Percentiles rank a stretch among this genome's conserved stretches.
Evolutionary conservation across 352 stramenopile genomes (phyloP).

Genomic region (Globisporangium mamillatum): DNA sequence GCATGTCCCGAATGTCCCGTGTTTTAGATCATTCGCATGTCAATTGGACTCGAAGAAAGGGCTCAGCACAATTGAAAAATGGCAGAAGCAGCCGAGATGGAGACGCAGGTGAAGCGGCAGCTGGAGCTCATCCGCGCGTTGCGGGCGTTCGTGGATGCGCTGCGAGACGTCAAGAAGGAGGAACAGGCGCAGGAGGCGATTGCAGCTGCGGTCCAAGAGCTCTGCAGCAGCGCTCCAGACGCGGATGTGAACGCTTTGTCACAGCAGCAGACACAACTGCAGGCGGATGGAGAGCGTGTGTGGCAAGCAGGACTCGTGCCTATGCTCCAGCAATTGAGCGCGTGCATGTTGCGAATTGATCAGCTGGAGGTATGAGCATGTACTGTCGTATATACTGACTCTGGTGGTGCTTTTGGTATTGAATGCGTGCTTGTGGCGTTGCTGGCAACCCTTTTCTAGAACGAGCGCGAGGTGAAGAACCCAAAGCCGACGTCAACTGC

Average conservation of each 20-base stretch:
- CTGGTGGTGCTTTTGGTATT: neutral
- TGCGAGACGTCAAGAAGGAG: constrained; percentile 48
- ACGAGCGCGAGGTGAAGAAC: neutral
- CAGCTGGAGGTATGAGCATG: constrained; percentile 6
- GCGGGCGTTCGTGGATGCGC: constrained; percentile 62
- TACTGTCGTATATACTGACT: neutral
- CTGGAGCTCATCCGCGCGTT: constrained; percentile 51
- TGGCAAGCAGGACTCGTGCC: constrained; percentile 41
- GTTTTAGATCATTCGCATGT: neutral
- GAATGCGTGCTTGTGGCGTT: neutral
- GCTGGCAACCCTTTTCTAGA: neutral
- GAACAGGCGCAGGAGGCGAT: constrained; percentile 24
- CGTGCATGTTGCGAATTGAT: constrained; percentile 34
- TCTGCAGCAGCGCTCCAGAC: constrained; percentile 20
- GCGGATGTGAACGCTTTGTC: neutral
- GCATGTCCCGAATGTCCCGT: constrained; percentile 14
- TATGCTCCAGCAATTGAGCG: constrained; percentile 35
- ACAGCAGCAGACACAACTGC: neutral
- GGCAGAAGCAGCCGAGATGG: constrained; percentile 13
- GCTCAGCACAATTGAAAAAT: constrained; percentile 6
- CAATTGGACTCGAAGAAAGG: neutral
- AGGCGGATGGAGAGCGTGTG: constrained; percentile 15
- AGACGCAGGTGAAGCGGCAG: constrained; percentile 40
- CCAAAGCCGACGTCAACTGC: constrained; percentile 15
- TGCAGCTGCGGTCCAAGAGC: constrained; percentile 28